Evolutionary conservation across 2,329 filamentous ascomycete species (phyloP), one percentile per base, ranked within the genome.

Genomic region (Neospermospora avenae): DNA sequence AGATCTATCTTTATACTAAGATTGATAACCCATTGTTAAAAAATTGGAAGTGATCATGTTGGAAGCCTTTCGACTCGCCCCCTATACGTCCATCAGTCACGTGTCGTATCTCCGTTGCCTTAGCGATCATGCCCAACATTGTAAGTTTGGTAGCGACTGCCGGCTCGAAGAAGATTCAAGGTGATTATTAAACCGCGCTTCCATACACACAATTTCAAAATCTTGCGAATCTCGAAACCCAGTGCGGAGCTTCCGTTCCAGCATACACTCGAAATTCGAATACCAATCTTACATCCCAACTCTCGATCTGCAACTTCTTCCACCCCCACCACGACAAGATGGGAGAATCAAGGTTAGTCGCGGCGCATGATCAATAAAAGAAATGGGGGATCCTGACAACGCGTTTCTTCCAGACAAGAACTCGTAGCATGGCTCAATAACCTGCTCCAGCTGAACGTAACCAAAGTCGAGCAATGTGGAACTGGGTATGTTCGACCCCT

Each of bases 401-500:
- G 58, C 58, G 51, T 44, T 58, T 51, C 57, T 25, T 57, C 56
- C 56, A 98, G 95, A 82, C 95, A 99, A 80, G 95, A 99, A 81
- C 86, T 99, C 70, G 83, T 99, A 70, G 84, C 87, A 79, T 99
- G 95, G 95, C 82, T 98, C 68, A 99, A 99, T 83, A 93, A 90
- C 83, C 89, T 99, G 65, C 87, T 99, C 55, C 92, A 97, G 80
- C 88, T 99, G 73, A 99, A 98, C 80, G 87, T 99, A 72, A 98
- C 90, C 72, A 98, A 97, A 79, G 91, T 99, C 75, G 95, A 99
- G 81, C 95, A 99, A 83, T 98, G 93, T 77, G 95, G 95, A 76
- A 98, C 93, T 73, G 95, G 93, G 93, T 98, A 87, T 71, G 80
- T 75, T 65, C 60, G 42, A 56, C 63, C 62, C 63, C 63, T 68